Conservation (phyloP, 805 yeast genomes). For the Starmerella bacillaris region DNA sequence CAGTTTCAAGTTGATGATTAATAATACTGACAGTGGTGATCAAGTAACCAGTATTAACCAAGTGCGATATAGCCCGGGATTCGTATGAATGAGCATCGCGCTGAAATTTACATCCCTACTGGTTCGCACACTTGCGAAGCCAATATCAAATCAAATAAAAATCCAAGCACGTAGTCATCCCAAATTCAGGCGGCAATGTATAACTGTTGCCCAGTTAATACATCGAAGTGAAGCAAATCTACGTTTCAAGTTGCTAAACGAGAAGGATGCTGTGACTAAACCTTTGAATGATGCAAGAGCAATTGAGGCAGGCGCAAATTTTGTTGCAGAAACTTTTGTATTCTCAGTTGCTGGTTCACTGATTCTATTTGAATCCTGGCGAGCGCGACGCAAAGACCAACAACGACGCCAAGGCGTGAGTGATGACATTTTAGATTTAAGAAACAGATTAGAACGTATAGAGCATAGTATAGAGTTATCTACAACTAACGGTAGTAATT, state of each 20-base stretch:
- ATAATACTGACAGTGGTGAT: too few species aligned
- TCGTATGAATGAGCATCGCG: conserved; percentile 49
- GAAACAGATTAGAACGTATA: conserved; percentile 25
- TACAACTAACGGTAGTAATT: conserved; percentile 36
- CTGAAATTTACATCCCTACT: conserved; percentile 54
- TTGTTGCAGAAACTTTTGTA: conserved; percentile 58
- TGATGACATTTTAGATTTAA: conserved; percentile 55
- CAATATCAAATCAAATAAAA: conserved; percentile 54
- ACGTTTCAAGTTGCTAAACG: conserved; percentile 41
- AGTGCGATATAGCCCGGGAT: too few species aligned
- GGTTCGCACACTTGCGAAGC: conserved; percentile 61
- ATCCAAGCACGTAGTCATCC: conserved; percentile 60
- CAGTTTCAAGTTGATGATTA: too few species aligned
- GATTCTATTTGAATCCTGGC: conserved; percentile 50
- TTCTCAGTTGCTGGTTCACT: conserved; percentile 66
- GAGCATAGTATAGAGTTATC: neutral
- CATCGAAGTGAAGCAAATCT: conserved; percentile 48
- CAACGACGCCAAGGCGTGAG: conserved; percentile 44
- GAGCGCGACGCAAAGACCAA: conserved; percentile 47
- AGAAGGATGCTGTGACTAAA: conserved; percentile 35
- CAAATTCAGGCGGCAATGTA: conserved; percentile 42
- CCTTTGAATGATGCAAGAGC: conserved; percentile 73
- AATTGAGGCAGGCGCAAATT: conserved; percentile 63
- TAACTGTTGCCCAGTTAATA: conserved; percentile 50
- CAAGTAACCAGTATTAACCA: too few species aligned